Evolutionary conservation across 305 asterid species (phyloP), one percentile per base, ranked within the genome.

Genomic region (Striga hermonthica): DNA sequence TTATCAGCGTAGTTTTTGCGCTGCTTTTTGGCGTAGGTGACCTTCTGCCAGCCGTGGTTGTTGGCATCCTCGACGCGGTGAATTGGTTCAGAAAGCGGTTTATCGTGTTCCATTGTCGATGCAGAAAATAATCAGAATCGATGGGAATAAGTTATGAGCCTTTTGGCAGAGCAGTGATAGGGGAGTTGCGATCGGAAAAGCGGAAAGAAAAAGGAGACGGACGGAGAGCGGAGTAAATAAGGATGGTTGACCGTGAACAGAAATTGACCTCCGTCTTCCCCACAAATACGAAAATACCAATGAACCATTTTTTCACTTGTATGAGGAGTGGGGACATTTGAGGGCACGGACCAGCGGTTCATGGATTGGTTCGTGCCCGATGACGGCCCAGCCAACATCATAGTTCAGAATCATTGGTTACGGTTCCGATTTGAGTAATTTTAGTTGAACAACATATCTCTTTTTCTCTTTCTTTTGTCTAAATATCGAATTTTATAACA

Each of bases 21-120:
- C 57, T 73, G 78, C 44, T 78, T 78, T 44, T 85, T 83, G 65
- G 72, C 82, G 76, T 85, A 85, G 22, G 89, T 70, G 31, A 85
- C 91, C 64, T 83, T 83, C 71, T 85, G 89, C 89, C 91, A 85
- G 53, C 87, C 91, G 34, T 85, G 89, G 71, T 41, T 62, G 73
- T 47, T 65, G 74, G 43, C 57, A 54, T 63, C 72, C 54, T 64
- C 71, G 67, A 34, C 6, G 47, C 31, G 69, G 64, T 74, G 60
- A 62, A 10, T 68, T 13, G 64, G n/a, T 11, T 69, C 75, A 7
- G 77, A 52, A 56, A 80, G 13, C 7, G 83, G 78, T 71, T 73
- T 75, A 39, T 78, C 81, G 53, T 82, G 86, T 80, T 80, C 86
- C 79, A 73, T 76, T 39, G 64, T 28, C 4, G 8, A 5, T 10